Percentiles rank a stretch among this genome's conserved stretches.
Evolutionary conservation across 129 eudicot species (phyloP).

Genomic region (Arctium lappa): DNA sequence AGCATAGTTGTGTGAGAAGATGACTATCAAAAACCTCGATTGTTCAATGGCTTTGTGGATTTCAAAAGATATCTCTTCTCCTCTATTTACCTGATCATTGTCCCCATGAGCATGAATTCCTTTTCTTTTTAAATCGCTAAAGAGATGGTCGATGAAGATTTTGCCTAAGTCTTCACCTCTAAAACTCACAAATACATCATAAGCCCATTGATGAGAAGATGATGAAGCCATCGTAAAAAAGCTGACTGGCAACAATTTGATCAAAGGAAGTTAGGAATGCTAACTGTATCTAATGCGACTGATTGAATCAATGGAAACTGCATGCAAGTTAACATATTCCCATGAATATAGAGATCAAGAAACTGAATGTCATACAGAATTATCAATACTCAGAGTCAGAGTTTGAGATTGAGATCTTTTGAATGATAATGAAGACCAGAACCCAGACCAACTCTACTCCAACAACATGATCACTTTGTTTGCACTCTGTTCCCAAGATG

Average conservation of each 20-base stretch:
- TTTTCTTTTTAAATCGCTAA: conserved; percentile 18
- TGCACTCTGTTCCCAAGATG: neutral
- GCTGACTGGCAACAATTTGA: neutral
- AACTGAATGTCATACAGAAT: neutral
- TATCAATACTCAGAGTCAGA: neutral
- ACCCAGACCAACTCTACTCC: neutral
- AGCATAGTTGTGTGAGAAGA: conserved; percentile 41
- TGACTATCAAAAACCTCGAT: conserved; percentile 29
- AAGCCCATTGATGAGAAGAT: conserved; percentile 13
- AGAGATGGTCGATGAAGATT: conserved; percentile 35
- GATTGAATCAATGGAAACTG: neutral
- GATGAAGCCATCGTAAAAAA: conserved; percentile 12
- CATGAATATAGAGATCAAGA: neutral
- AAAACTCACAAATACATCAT: conserved; percentile 34
- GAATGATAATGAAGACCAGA: neutral
- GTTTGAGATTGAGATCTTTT: neutral
- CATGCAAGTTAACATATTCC: neutral
- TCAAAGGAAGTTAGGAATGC: neutral
- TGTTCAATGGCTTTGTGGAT: conserved; percentile 26
- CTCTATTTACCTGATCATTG: conserved; percentile 23
- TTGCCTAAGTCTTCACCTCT: conserved; percentile 28
- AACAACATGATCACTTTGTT: neutral
- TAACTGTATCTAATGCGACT: neutral
- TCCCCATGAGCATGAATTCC: conserved; percentile 24
- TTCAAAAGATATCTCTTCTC: conserved; percentile 21